Conservation (phyloP, 495 filamentous ascomycete genomes). For the Penicillium soppii region DNA sequence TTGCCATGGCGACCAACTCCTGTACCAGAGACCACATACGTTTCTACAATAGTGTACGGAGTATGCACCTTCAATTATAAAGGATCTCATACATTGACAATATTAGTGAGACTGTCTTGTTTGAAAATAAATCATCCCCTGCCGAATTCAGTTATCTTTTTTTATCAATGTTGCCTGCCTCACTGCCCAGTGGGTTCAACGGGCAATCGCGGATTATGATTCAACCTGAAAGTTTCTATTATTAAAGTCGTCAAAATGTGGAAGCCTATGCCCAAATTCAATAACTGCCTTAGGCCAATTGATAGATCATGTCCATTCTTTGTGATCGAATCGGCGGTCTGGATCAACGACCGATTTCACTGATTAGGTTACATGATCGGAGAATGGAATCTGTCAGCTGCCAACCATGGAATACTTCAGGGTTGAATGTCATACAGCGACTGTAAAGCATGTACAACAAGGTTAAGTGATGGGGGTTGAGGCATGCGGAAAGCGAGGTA, state of each 20-base stretch:
- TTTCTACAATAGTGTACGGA: too few relatives aligned
- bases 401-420: not conserved
- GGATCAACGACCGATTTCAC: too few relatives aligned
- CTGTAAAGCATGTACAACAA: too few relatives aligned
- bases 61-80: not conserved
- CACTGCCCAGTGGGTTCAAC: slow-evolving; percentile 7
- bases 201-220: not conserved
- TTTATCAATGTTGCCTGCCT: slow-evolving; percentile 19
- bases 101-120: slow-evolving; percentile 19
- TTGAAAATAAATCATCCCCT: slow-evolving; percentile 17
- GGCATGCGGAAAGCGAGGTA: too few relatives aligned
- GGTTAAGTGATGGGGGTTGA: too few relatives aligned
- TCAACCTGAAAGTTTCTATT: slow-evolving; percentile 6
- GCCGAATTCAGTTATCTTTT: slow-evolving; percentile 6
- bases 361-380: not conserved
- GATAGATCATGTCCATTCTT: not conserved
- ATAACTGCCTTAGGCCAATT: not conserved
- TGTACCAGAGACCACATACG: not conserved
- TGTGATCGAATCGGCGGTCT: too few relatives aligned
- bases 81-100: slow-evolving; percentile 6
- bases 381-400: not conserved
- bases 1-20: slow-evolving; percentile 25
- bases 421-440: too few relatives aligned
- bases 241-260: slow-evolving; percentile 2
- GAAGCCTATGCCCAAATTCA: slow-evolving; percentile 5